Percentiles rank a stretch among this genome's conserved stretches.
These are phyloP conservation scores for Cydonia oblonga DNA, from an alignment of 331 rosid species.

Conservation along the genomic window DNA sequence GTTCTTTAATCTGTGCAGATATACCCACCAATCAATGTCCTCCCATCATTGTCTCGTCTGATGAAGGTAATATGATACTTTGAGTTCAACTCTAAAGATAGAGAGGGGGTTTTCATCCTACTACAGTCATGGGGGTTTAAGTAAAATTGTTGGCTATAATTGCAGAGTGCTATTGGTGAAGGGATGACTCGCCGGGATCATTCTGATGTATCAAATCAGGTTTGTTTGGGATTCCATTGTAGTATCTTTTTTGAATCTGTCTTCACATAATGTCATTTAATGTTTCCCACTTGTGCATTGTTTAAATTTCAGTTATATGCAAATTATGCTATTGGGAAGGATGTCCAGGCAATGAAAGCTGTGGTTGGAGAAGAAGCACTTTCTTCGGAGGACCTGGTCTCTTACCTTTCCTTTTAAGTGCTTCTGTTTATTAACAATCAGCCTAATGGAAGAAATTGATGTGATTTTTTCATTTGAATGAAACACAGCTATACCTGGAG, in stretches of 20 bases:
- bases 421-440: background rate
- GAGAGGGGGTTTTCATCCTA: background rate
- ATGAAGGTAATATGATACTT: constrained; percentile 64
- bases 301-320: constrained; percentile 68
- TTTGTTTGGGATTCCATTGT: constrained; percentile 16
- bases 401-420: background rate
- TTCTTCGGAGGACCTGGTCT: constrained; percentile 90
- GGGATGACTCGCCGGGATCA: constrained; percentile 99
- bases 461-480: background rate
- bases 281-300: background rate
- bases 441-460: constrained; percentile 1
- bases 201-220: constrained; percentile 99
- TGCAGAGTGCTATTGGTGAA: constrained; percentile 99
- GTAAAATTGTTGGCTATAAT: constrained; percentile 1
- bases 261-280: background rate
- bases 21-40: constrained; percentile 96
- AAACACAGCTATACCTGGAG: constrained; percentile 80
- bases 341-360: constrained; percentile 99
- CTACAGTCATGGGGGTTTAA: background rate
- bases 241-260: background rate
- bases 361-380: constrained; percentile 99
- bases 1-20: constrained; percentile 43
- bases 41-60: constrained; percentile 91
- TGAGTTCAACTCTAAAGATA: background rate
- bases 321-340: constrained; percentile 99